Evolutionary conservation across 73 alveolate genomes (phyloP).

Genomic region (Stentor coeruleus): DNA sequence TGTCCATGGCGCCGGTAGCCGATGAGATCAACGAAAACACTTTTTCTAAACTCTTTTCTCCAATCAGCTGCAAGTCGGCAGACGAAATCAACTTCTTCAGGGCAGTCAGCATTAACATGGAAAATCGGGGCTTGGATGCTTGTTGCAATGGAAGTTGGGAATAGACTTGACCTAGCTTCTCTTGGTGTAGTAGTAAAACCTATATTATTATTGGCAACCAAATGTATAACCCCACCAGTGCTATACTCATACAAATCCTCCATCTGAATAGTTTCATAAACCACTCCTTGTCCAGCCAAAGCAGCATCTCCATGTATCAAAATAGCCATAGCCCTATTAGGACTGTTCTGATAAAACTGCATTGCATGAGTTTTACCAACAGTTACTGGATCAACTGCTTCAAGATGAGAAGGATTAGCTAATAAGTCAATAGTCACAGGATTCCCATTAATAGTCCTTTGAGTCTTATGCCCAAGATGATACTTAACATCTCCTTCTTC

Average conservation of each 20-base stretch:
- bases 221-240: conserved; percentile 77
- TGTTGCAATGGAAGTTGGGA: conserved; percentile 70
- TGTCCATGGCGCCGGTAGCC: conserved; percentile 80
- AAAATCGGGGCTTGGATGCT: conserved; percentile 77
- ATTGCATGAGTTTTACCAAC: conserved; percentile 83
- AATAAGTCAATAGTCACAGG: conserved; percentile 40
- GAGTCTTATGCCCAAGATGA: conserved; percentile 37
- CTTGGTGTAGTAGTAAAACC: conserved; percentile 85
- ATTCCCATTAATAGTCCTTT: conserved; percentile 18
- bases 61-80: conserved; percentile 53
- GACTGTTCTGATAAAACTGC: conserved; percentile 52
- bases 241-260: conserved; percentile 55
- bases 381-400: conserved; percentile 82
- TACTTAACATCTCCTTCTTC: conserved; percentile 39
- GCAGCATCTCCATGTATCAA: conserved; percentile 93
- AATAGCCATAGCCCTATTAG: conserved; percentile 48
- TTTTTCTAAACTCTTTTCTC: conserved; percentile 42
- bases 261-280: conserved; percentile 79
- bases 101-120: conserved; percentile 86
- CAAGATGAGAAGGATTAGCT: conserved; percentile 97
- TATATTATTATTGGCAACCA: conserved; percentile 79
- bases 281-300: conserved; percentile 91
- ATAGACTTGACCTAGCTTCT: conserved; percentile 56
- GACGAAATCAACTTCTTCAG: conserved; percentile 51
- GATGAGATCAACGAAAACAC: conserved; percentile 73